A percentile compares a stretch with the other conserved stretches of the same genome.
phyloP scores from a whole-genome alignment of 2,329 filamentous ascomycete genomes.

The Zalaria obscura region DNA sequence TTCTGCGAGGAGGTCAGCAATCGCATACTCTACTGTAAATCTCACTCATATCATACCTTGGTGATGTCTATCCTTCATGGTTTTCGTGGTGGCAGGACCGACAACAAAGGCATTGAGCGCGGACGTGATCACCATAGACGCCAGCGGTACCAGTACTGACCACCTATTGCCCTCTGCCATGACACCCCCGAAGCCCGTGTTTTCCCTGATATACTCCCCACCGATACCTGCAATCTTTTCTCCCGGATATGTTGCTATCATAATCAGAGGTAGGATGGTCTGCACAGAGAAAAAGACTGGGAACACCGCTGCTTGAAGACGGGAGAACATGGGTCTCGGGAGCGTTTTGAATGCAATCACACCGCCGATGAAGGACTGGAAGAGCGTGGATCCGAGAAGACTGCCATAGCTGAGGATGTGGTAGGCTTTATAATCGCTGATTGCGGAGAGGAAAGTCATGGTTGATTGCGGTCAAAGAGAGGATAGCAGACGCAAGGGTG shows the following conservation, averaged over 20 bases:
- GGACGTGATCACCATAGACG: slow-evolving; percentile 55
- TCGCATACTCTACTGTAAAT: neutral
- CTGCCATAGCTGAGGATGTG: slow-evolving; percentile 71
- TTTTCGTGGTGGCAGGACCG: slow-evolving; percentile 59
- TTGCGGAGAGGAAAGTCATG: neutral
- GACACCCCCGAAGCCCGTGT: slow-evolving; percentile 22
- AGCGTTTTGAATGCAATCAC: slow-evolving; percentile 65
- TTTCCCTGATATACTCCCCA: slow-evolving; percentile 9
- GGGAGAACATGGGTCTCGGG: slow-evolving; percentile 65
- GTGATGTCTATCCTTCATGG: slow-evolving; percentile 61
- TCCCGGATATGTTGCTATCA: slow-evolving; percentile 73
- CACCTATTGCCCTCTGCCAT: slow-evolving; percentile 47
- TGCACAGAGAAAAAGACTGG: slow-evolving; percentile 83
- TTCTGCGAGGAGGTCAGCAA: slow-evolving; percentile 32
- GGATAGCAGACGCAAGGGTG: too few relatives aligned
- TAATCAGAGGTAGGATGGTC: slow-evolving; percentile 54
- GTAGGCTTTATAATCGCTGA: slow-evolving; percentile 49
- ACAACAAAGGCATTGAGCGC: slow-evolving; percentile 56
- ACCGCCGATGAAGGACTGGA: slow-evolving; percentile 67
- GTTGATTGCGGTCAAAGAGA: too few relatives aligned
- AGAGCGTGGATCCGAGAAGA: slow-evolving; percentile 73
- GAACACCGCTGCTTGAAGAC: slow-evolving; percentile 69
- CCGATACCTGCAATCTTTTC: slow-evolving; percentile 20
- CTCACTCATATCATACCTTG: slow-evolving; percentile 47
- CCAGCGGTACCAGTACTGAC: slow-evolving; percentile 54